Percentiles rank a stretch among this genome's conserved stretches.
Conservation (phyloP, 1,284 basidiomycete species). For the Meira miltonrushii region DNA sequence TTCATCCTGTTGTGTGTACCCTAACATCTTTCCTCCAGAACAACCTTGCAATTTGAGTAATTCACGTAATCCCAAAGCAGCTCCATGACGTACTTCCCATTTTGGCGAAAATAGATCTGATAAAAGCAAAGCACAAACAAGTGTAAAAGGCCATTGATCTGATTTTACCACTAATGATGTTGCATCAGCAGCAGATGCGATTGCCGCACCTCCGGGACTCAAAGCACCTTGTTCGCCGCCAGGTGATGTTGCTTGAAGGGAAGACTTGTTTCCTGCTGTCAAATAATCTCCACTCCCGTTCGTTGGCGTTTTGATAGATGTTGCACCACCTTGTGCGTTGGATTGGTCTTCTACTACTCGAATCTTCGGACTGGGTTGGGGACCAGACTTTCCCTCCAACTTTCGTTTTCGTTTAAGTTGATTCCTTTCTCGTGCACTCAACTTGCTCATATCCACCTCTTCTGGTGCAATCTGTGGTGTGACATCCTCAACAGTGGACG, state of each 20-base stretch:
- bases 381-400: constrained; percentile 61
- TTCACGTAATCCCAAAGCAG: constrained; percentile 84
- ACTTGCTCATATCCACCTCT: constrained; percentile 42
- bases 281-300: background rate
- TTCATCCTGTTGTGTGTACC: background rate
- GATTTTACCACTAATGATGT: constrained; percentile 52
- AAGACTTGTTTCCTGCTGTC: no score
- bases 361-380: background rate
- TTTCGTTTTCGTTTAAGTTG: constrained; percentile 86
- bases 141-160: constrained; percentile 83
- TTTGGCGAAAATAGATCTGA: constrained; percentile 75
- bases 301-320: background rate
- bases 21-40: constrained; percentile 64
- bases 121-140: constrained; percentile 73
- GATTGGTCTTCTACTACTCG: background rate
- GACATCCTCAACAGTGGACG: no score
- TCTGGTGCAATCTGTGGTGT: constrained; percentile 9
- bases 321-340: background rate
- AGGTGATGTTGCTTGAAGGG: background rate
- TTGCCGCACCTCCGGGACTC: background rate
- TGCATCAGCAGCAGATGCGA: constrained; percentile 19
- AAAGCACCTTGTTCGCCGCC: background rate
- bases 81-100: constrained; percentile 94
- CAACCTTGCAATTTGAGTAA: constrained; percentile 78
- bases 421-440: constrained; percentile 73